Conservation (phyloP, 2,329 filamentous ascomycete species). For the Podosphaera leucotricha region DNA sequence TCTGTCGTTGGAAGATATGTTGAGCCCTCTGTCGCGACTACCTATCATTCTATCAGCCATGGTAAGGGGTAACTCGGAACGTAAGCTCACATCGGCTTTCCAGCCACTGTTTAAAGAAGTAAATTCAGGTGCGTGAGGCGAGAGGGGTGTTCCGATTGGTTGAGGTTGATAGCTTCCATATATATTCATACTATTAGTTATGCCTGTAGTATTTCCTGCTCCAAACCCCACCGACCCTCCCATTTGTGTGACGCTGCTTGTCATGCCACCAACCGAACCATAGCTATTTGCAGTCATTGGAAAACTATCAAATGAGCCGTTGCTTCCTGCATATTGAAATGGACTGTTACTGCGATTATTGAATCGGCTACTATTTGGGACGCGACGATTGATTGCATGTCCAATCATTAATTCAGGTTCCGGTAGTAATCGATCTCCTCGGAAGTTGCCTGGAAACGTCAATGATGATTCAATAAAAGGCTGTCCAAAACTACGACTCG, state of each 20-base stretch:
- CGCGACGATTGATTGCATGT: constrained; percentile 10
- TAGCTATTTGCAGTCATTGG: constrained; percentile 12
- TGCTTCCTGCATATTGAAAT: constrained; percentile 15
- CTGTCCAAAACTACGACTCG: constrained; percentile 17
- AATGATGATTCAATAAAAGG: constrained; percentile 12
- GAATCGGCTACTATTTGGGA: constrained; percentile 10
- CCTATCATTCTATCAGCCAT: constrained; percentile 18
- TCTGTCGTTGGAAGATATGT: constrained; percentile 74
- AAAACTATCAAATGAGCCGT: constrained; percentile 16
- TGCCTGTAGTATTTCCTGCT: constrained; percentile 3
- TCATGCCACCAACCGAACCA: constrained; percentile 11
- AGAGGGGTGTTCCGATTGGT: constrained; percentile 39
- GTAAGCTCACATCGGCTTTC: constrained; percentile 15
- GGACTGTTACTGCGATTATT: constrained; percentile 11
- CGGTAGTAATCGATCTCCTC: constrained; percentile 12
- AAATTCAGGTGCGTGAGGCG: constrained; percentile 53
- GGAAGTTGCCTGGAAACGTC: constrained; percentile 10
- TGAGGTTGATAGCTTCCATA: constrained; percentile 23
- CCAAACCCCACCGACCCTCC: constrained; percentile 7
- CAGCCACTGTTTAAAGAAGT: constrained; percentile 25
- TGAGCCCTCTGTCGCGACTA: constrained; percentile 30
- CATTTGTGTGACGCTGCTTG: constrained; percentile 8
- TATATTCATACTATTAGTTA: constrained; percentile 10
- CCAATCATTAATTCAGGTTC: constrained; percentile 13
- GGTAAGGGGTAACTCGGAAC: constrained; percentile 5